Base-by-base conservation (phyloP, 768 basidiomycete species). In the Auricularia sp. region DNA sequence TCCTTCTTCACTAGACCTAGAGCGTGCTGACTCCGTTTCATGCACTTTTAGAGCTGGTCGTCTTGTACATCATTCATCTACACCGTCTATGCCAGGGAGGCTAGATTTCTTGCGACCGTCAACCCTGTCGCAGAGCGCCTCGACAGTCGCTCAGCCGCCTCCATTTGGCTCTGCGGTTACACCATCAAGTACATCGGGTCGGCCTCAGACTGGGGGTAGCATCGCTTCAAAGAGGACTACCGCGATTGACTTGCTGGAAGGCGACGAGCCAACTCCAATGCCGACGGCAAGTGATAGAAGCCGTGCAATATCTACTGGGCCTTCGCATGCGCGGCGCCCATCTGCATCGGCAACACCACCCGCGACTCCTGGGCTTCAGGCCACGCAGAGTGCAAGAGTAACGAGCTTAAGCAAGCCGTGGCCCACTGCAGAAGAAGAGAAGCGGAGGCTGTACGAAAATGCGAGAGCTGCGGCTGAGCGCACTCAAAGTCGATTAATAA, bases 361-460 rank as follows among this genome's bases (percentile, higher is more conserved):
- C 18, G 6, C 8, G 6, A 21, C 8, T 21, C 16, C 47, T 6
- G 47, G 5, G 10, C 47, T 6, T 10, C 47, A 14, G 18, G 11
- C 47, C 21, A 6, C 47, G 47, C 18, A 18, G 47, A 51, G 47
- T 6, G 47, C 14, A 10, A 18, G 18, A 18, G 47, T 16, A 6
- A 70, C 21, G 29, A 29, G 29, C 29, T 29, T 29, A 66, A 66
- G 36, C 69, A 71, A 61, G 36, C 72, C 73, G 45, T 92, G 88
- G 88, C 77, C 78, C 6, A 81, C 86, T 1, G 89, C 92, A 0
- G 90, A 91, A 73, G 83, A 85, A 64, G 91, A 93, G 72, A 92
- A 93, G 69, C 74, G 81, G 1, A 79, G 81, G n/a, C 71, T 90
- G n/a, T 91, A 82, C 73, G 78, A 87, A 62, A 73, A 84, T 61